phyloP scores from a whole-genome alignment of 345 rosid species.

The Lagerstroemia speciosa region DNA sequence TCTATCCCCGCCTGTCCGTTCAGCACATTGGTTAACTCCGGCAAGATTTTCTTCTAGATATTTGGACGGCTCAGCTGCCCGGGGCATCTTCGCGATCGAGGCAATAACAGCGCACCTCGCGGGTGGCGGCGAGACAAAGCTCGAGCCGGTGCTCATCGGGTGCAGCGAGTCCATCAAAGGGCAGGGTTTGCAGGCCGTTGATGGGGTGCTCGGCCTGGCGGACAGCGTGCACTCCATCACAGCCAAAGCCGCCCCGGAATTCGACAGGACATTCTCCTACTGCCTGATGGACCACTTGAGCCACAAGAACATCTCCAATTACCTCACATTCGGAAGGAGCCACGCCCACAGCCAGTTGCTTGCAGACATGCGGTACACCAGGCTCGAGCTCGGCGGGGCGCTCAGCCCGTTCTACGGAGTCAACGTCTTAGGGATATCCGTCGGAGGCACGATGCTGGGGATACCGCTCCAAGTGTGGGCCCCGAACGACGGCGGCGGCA shows the following conservation, averaged over 20 bases:
- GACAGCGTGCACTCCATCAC: constrained; percentile 35
- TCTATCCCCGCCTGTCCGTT: not conserved
- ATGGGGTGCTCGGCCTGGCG: constrained; percentile 55
- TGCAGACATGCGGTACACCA: constrained; percentile 21
- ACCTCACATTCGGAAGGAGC: constrained; percentile 36
- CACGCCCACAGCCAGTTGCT: constrained; percentile 1
- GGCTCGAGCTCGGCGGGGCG: constrained; percentile 26
- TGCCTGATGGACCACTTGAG: constrained; percentile 56
- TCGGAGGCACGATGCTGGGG: constrained; percentile 24
- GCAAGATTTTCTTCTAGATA: constrained; percentile 20
- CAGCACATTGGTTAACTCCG: not conserved
- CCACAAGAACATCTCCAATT: constrained; percentile 36
- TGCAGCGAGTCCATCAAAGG: constrained; percentile 36
- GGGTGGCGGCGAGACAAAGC: constrained; percentile 13
- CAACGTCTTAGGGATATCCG: constrained; percentile 35
- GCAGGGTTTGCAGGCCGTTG: constrained; percentile 23
- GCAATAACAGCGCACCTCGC: constrained; percentile 19
- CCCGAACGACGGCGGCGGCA: constrained; percentile 31
- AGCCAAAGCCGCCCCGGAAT: constrained; percentile 18
- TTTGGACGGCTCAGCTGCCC: constrained; percentile 30
- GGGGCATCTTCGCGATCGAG: constrained; percentile 50
- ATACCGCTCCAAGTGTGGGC: constrained; percentile 47
- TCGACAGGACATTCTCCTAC: constrained; percentile 45
- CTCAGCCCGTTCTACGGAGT: constrained; percentile 41
- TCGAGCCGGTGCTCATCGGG: constrained; percentile 33